Evolutionary conservation across 805 yeast species (phyloP), one percentile per base, ranked within the genome.

Genomic region (Candida cerambycidarum): DNA sequence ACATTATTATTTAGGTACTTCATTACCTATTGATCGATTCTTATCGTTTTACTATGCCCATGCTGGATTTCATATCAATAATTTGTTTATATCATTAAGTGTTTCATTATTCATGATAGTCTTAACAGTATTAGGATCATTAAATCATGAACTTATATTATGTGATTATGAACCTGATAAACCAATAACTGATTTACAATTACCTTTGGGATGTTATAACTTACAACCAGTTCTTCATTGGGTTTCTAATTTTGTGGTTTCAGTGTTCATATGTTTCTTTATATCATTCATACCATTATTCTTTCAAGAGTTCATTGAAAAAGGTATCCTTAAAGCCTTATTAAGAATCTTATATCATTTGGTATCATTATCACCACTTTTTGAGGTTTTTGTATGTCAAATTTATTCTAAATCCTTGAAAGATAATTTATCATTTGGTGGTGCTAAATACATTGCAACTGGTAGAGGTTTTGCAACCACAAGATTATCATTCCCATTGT

Each of bases 351-450:
- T 77, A n/a, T 79, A 77, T 59, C 98, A 92, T 56, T 72, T 92
- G 43, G 58, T 79, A 24, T 89, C 97, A 0, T 62, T 90, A 45
- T 85, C 97, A 2, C 97, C 97, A 2, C 65, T 90, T 41, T 92
- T 92, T 65, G 98, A 92, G 61, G 97, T 92, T 5, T 89, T 92
- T 65, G 96, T 88, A 7, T 89, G 97, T 61, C 97, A 90, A 63
- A 84, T 90, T 7, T 92, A 92, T 60, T 86, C 97, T 3, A 79
- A 80, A 53, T 77, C 97, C 0, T 68, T 92, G 52, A 65, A 79
- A 36, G 78, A 79, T 39, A 93, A 90, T 62, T 71, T 92, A 38
- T 75, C 89, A 1, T 83, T 85, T 65, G 98, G 98, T 3, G 96
- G 96, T 36, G 98, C 98, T 1, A 76, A 81, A 42, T 92, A 92